phyloP scores from a whole-genome alignment of 495 filamentous ascomycete genomes.

The Aspergillus campestris region DNA sequence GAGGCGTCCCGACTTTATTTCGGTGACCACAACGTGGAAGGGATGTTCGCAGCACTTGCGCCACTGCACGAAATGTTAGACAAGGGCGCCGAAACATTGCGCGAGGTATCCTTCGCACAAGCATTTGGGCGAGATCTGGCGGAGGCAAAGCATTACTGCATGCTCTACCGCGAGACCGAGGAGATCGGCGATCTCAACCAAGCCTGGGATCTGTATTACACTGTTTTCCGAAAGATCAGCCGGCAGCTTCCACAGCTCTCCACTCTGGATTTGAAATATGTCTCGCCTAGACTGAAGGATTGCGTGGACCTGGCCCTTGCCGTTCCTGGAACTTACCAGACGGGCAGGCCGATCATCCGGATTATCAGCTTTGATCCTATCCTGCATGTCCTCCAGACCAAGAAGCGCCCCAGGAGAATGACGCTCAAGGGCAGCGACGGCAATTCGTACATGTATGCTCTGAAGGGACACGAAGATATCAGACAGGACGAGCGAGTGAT shows the following conservation, averaged over 20 bases:
- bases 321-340: conserved; percentile 88
- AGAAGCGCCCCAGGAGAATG: conserved; percentile 87
- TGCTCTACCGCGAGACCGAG: conserved; percentile 74
- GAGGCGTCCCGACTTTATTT: conserved; percentile 91
- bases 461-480: conserved; percentile 98
- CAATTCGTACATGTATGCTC: conserved; percentile 67
- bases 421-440: conserved; percentile 85
- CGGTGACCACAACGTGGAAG: conserved; percentile 90
- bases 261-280: conserved; percentile 89
- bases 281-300: conserved; percentile 81
- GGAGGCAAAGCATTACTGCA: conserved; percentile 92
- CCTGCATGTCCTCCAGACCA: conserved; percentile 88
- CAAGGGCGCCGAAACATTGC: conserved; percentile 78
- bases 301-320: conserved; percentile 81
- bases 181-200: conserved; percentile 93
- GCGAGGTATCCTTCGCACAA: conserved; percentile 96
- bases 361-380: conserved; percentile 86
- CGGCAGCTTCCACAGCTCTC: conserved; percentile 86
- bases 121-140: conserved; percentile 91
- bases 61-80: conserved; percentile 90
- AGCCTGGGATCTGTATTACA: conserved; percentile 98
- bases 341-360: conserved; percentile 73
- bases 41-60: conserved; percentile 86
- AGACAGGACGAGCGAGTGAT: conserved; percentile 98
- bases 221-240: conserved; percentile 92